These are phyloP conservation scores for Pseudotsuga menziesii DNA, from an alignment of 75 land plant species.

Conservation along the genomic window DNA sequence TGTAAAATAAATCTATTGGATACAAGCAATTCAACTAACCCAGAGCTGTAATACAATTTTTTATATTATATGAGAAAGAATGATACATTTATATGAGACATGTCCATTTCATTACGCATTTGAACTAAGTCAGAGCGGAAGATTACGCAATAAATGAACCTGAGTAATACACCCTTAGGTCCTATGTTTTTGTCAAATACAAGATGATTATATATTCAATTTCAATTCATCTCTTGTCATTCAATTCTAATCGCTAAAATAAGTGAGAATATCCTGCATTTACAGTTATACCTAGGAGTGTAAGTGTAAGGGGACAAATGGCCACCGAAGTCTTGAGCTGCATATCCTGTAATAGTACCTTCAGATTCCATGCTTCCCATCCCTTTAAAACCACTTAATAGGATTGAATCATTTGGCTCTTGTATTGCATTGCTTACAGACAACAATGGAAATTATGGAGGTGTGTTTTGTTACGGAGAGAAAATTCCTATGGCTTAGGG, in stretches of 20 bases:
- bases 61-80: not conserved
- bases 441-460: not conserved
- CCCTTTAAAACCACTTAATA: not conserved
- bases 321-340: constrained; percentile 59
- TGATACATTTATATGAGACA: constrained; percentile 31
- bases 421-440: not conserved
- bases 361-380: constrained; percentile 42
- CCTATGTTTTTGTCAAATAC: constrained; percentile 41
- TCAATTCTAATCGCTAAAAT: too few species aligned
- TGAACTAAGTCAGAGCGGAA: constrained; percentile 86
- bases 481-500: too few species aligned
- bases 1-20: too few species aligned
- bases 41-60: constrained; percentile 3
- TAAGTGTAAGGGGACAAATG: constrained; percentile 53
- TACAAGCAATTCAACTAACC: too few species aligned
- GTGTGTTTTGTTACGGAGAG: too few species aligned
- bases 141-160: constrained; percentile 71
- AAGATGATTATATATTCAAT: not conserved
- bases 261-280: too few species aligned
- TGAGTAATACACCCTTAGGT: constrained; percentile 55
- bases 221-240: too few species aligned
- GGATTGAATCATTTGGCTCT: not conserved
- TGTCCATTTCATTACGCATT: constrained; percentile 57
- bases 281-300: constrained; percentile 35
- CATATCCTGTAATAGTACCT: constrained; percentile 40